Percentiles rank a stretch among this genome's conserved stretches.
Evolutionary conservation across 305 asterid species (phyloP).

Genomic region (Caryopteris hybrid): DNA sequence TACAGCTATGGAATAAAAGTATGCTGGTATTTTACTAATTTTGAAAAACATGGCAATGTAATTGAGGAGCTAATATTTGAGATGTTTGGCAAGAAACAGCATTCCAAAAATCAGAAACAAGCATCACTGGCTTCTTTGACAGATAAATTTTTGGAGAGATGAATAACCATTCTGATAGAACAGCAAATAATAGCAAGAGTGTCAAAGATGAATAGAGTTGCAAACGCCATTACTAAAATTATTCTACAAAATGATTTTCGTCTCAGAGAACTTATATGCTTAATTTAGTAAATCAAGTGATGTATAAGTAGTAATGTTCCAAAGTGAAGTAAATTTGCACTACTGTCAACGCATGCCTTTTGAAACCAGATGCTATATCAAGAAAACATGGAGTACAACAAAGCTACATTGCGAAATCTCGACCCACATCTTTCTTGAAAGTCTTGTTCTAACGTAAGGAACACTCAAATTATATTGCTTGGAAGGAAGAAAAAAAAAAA

Average conservation of each 20-base stretch:
- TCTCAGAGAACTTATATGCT: not conserved
- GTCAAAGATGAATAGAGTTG: not conserved
- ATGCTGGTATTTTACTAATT: constrained; percentile 1
- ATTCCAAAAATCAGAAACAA: not conserved
- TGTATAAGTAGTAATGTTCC: not conserved
- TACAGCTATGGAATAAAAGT: not conserved
- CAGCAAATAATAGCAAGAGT: not conserved
- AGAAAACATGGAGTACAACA: too few species aligned
- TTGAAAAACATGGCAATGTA: too few species aligned
- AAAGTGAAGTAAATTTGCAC: not conserved
- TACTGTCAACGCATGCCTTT: not conserved
- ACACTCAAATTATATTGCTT: not conserved
- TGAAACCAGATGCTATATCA: not conserved
- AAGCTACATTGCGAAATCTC: constrained; percentile 3
- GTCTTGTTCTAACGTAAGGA: constrained; percentile 1
- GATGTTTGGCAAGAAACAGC: constrained; percentile 4
- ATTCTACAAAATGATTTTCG: not conserved
- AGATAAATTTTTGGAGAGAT: not conserved
- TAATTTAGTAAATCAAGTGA: not conserved
- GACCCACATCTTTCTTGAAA: not conserved
- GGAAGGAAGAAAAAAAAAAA: not conserved
- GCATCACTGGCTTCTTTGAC: not conserved
- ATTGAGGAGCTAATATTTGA: constrained; percentile 8
- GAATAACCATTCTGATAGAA: not conserved
- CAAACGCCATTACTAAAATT: not conserved